phyloP scores from a whole-genome alignment of 1,139 yeast species.

The Pichia sp. region DNA sequence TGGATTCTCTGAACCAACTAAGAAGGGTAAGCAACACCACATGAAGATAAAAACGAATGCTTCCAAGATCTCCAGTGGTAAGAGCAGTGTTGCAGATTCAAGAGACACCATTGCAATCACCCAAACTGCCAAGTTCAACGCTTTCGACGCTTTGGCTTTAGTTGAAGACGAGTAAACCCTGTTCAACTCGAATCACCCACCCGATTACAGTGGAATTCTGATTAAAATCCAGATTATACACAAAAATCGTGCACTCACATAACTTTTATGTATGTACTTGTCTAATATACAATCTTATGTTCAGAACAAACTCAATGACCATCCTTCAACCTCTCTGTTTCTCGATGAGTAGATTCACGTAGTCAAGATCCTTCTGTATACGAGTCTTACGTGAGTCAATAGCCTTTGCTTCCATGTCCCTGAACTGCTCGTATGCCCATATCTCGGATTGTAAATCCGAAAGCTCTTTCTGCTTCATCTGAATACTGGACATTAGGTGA shows the following conservation, averaged over 20 bases:
- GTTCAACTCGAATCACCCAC: background rate
- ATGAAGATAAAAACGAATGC: conserved; percentile 60
- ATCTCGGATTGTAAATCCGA: too few species aligned
- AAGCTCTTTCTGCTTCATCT: too few species aligned
- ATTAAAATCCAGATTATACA: too few species aligned
- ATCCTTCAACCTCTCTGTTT: too few species aligned
- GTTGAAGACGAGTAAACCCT: conserved; percentile 39
- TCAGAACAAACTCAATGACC: too few species aligned
- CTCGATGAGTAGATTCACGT: conserved; percentile 8
- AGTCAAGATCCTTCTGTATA: conserved; percentile 12
- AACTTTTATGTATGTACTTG: too few species aligned
- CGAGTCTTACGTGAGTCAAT: conserved; percentile 6
- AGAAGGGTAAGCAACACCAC: conserved; percentile 33
- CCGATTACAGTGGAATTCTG: too few species aligned
- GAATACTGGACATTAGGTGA: too few species aligned
- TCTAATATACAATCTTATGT: too few species aligned
- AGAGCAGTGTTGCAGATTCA: conserved; percentile 55
- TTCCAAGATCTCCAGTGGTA: conserved; percentile 66
- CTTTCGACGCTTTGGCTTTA: conserved; percentile 66
- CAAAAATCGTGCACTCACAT: too few species aligned
- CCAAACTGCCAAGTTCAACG: conserved; percentile 61
- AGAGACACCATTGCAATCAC: conserved; percentile 64
- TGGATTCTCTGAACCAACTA: conserved; percentile 22
- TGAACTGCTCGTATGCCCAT: conserved; percentile 4
- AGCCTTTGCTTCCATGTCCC: conserved; percentile 6